Evolutionary conservation across 208 protist species (phyloP), one percentile per base, ranked within the genome.

Genomic region (Acanthamoeba quina): DNA sequence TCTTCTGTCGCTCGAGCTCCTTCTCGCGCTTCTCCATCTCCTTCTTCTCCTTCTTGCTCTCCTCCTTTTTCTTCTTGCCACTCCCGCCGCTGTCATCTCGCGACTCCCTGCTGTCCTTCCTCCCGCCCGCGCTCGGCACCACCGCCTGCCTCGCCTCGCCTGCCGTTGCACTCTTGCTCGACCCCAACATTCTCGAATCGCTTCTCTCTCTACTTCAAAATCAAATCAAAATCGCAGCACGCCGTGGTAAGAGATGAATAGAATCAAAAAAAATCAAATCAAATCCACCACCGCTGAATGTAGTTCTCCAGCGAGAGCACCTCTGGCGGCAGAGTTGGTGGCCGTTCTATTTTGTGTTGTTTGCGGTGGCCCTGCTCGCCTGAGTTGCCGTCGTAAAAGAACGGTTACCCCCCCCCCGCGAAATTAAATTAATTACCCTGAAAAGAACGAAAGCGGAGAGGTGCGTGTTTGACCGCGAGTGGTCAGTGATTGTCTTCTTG

Each of bases 1-100:
- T 44, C 74, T 82, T 82, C 41, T 82, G 74, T 54, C 44, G 13
- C 74, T 82, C 74, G 74, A 82, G 74, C 41, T 82, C 74, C 41
- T 82, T 82, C 41, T 82, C 41, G 44, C 31, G 74, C 74, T 82
- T 82, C 41, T 44, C 26, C 74, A 31, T 54, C 74, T 82, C 44
- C 37, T 82, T 82, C 34, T 78, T 44, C 70, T 78, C 70, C 74
- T 82, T 52, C 17, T 52, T 82, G 17, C n/a, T 82, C 41, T 82
- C n/a, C 11, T 82, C 74, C 74, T 82, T 82, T 31, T 78, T 44
- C 29, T 78, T 66, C 60, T 66, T 66, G 6, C 17, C 60, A n/a
- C 60, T 49, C 44, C 44, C 26, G 62, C 62, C 26, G 17, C 19
- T 29, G 9, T 68, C 62, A 68, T 68, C 62, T 68, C 62, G 62